Percentiles rank a stretch among this genome's conserved stretches.
Conservation (phyloP, 495 filamentous ascomycete genomes). For the Penicillium samsonianum region DNA sequence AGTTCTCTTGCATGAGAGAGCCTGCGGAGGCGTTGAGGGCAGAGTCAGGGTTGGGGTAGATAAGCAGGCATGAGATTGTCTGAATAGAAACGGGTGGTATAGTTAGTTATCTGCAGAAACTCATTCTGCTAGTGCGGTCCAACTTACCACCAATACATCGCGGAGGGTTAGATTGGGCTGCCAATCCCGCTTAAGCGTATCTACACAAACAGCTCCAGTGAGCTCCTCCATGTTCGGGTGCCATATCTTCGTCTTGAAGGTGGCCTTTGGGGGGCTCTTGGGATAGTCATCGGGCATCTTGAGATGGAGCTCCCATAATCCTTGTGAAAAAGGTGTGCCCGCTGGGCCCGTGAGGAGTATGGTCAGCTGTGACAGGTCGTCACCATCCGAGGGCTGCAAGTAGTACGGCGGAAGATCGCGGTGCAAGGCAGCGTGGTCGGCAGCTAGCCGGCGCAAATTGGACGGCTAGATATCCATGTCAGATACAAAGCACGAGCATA, state of each 20-base stretch:
- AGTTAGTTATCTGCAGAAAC: slow-evolving; percentile 4
- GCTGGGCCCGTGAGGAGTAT: slow-evolving; percentile 63
- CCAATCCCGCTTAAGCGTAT: slow-evolving; percentile 74
- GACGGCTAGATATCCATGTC: slow-evolving; percentile 36
- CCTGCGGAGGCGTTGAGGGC: slow-evolving; percentile 68
- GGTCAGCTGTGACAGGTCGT: slow-evolving; percentile 62
- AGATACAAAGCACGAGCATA: slow-evolving; percentile 11
- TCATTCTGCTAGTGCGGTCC: background rate
- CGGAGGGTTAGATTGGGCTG: slow-evolving; percentile 57
- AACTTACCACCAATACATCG: slow-evolving; percentile 61
- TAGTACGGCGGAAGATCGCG: slow-evolving; percentile 65
- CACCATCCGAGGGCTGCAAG: slow-evolving; percentile 56
- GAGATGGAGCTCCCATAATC: slow-evolving; percentile 62
- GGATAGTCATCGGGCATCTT: slow-evolving; percentile 67
- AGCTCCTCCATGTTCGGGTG: slow-evolving; percentile 72
- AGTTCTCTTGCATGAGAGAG: slow-evolving; percentile 62
- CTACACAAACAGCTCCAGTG: slow-evolving; percentile 68
- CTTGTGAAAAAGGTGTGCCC: slow-evolving; percentile 62
- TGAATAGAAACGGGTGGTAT: slow-evolving; percentile 15
- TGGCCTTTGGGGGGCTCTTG: slow-evolving; percentile 63
- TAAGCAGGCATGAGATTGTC: slow-evolving; percentile 72
- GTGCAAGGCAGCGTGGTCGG: slow-evolving; percentile 64
- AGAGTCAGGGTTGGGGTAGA: slow-evolving; percentile 71
- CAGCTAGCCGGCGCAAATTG: slow-evolving; percentile 62
- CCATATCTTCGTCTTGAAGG: slow-evolving; percentile 68